A percentile compares a stretch with the other conserved stretches of the same genome.
phyloP scores from a whole-genome alignment of 1,284 basidiomycete species.

The Ustilago tritici region DNA sequence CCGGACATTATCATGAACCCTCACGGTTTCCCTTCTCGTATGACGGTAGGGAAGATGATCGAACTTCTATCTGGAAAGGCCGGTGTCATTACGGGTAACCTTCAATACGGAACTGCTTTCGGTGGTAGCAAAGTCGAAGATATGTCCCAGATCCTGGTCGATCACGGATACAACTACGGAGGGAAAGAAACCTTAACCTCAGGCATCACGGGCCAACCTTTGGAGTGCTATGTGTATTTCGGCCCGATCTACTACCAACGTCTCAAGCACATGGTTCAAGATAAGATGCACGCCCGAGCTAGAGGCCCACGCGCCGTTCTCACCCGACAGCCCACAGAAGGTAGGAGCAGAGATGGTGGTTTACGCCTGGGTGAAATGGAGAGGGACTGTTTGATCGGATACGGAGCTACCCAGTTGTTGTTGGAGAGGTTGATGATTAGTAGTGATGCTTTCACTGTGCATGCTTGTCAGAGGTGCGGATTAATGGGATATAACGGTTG shows the following conservation, averaged over 20 bases:
- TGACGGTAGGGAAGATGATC: constrained; percentile 99
- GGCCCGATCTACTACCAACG: constrained; percentile 95
- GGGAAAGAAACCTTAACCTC: constrained; percentile 99
- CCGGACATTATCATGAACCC: constrained; percentile 99
- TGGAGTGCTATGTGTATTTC: constrained; percentile 98
- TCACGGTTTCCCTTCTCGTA: constrained; percentile 98
- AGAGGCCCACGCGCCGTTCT: constrained; percentile 95
- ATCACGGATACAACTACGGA: constrained; percentile 94
- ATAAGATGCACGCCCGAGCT: constrained; percentile 93
- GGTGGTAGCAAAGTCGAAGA: constrained; percentile 99
- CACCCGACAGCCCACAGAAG: constrained; percentile 97
- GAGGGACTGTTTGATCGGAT: constrained; percentile 78
- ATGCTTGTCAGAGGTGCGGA: constrained; percentile 94
- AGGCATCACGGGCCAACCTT: constrained; percentile 94
- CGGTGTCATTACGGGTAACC: constrained; percentile 85
- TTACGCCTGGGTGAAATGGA: constrained; percentile 99
- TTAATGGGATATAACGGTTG: constrained; percentile 86
- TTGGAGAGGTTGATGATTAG: constrained; percentile 94
- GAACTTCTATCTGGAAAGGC: constrained; percentile 86
- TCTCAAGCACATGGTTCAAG: constrained; percentile 80
- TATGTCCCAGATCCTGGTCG: constrained; percentile 94
- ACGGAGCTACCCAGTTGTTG: constrained; percentile 86
- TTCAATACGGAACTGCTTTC: constrained; percentile 94
- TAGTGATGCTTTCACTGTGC: constrained; percentile 93
- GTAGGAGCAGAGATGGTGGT: constrained; percentile 95